phyloP scores from a whole-genome alignment of 352 stramenopile genomes.

The Nothophytophthora sp. region DNA sequence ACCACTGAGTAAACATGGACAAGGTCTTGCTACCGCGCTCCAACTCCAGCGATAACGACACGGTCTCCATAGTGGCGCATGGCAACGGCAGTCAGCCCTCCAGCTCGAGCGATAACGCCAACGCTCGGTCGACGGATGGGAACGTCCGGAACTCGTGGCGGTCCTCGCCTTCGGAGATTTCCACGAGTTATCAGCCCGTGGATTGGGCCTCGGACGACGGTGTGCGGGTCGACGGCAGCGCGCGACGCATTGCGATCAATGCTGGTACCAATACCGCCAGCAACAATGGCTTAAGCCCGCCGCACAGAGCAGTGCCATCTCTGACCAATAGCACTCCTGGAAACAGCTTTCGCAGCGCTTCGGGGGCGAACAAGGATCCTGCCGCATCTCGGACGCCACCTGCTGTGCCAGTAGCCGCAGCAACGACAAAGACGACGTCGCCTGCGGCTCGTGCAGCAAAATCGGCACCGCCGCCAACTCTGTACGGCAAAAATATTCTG shows the following conservation, averaged over 20 bases:
- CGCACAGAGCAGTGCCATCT: constrained; percentile 3
- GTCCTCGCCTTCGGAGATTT: constrained; percentile 3
- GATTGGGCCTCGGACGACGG: constrained; percentile 26
- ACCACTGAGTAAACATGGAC: constrained; percentile 15
- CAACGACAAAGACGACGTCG: constrained; percentile 11
- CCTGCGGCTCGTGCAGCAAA: constrained; percentile 5
- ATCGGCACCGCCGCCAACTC: constrained; percentile 20
- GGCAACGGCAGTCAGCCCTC: constrained; percentile 3
- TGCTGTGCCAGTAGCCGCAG: constrained; percentile 6
- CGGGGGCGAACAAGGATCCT: constrained; percentile 6
- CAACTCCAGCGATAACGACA: constrained; percentile 14
- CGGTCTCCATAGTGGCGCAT: constrained; percentile 26
- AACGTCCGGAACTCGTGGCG: constrained; percentile 16
- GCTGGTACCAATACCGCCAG: constrained; percentile 2
- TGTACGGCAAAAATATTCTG: constrained; percentile 66
- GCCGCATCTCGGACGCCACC: constrained; percentile 6
- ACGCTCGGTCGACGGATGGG: not conserved
- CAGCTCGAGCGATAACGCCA: constrained; percentile 2
- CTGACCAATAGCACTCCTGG: constrained; percentile 6
- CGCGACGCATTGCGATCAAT: constrained; percentile 21
- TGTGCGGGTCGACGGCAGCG: constrained; percentile 16
- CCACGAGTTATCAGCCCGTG: constrained; percentile 14
- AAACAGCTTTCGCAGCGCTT: constrained; percentile 26
- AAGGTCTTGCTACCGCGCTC: constrained; percentile 14
- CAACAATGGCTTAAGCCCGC: not conserved